A percentile compares a stretch with the other conserved stretches of the same genome.
Conservation (phyloP, 106 monocot genomes). For the Allium sativum region DNA sequence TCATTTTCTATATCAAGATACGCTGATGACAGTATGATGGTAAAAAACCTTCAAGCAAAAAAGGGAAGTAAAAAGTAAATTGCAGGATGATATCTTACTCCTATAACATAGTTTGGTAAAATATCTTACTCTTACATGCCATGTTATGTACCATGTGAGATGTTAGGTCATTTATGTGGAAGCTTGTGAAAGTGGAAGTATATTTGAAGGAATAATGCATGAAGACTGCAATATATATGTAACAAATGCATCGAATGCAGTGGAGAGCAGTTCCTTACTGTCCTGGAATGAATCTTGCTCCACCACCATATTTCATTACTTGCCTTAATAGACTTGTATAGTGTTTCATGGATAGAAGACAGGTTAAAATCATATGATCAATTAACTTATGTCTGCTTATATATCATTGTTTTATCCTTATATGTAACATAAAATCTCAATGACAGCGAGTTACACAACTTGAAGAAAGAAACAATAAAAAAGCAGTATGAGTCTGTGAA, state of each 20-base stretch:
- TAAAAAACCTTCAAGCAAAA: too few relatives aligned
- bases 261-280: constrained; percentile 91
- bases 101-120: too few relatives aligned
- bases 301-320: constrained; percentile 51
- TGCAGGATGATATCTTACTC: too few relatives aligned
- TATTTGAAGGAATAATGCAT: constrained; percentile 79
- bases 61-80: too few relatives aligned
- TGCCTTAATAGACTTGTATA: constrained; percentile 88
- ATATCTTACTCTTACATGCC: neutral
- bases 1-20: too few relatives aligned
- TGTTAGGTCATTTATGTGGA: constrained; percentile 90
- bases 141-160: too few relatives aligned
- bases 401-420: too few relatives aligned
- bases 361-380: too few relatives aligned
- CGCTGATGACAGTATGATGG: too few relatives aligned
- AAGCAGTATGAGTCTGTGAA: constrained; percentile 68
- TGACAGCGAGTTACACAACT: constrained; percentile 58
- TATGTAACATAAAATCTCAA: too few relatives aligned
- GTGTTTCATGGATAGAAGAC: constrained; percentile 95
- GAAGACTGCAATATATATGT: constrained; percentile 72
- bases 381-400: too few relatives aligned
- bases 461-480: constrained; percentile 64
- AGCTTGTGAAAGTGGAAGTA: constrained; percentile 90
- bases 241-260: constrained; percentile 77
- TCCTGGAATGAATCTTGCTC: constrained; percentile 53